Base-by-base conservation (phyloP, 495 filamentous ascomycete genomes). In the Amorphotheca resinae region DNA sequence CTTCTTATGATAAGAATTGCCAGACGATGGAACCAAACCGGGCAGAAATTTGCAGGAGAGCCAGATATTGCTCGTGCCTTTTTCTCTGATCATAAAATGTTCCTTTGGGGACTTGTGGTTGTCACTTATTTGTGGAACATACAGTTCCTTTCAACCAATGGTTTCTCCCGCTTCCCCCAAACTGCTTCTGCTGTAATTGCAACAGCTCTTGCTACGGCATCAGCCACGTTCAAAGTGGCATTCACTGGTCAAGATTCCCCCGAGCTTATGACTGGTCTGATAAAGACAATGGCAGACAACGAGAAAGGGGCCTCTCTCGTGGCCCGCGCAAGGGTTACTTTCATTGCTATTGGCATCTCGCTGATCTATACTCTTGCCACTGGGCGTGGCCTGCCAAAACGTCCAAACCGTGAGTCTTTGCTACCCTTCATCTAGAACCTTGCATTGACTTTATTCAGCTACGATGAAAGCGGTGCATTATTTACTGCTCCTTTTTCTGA, bases 1-100 rank as follows among this genome's bases (percentile, higher is more conserved):
- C 54, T 80, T 9, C 44, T 67, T 7, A 50, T 69, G 14, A 67
- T 82, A 30, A 73, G 91, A 23, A 50, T 93, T 4, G 52, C 79
- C 32, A 65, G 84, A 33, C 69, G 77, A 28, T 99, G 89, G 88
- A 95, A 95, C 57, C 91, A 95, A 58, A 96, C 91, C 0, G 91
- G 91, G 17, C 87, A 95, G 51, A 99, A 99, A 47, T 84, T 84
- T 50, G 77, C 91, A 12, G 89, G 86, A 11, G 82, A 80, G 38
- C 75, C 86, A 37, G 88, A 95, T 54, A 91, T 95, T 38, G 79
- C 80, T 42, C 78, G 76, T 26, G 66, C 50, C 6, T 80, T 82
- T 50, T 64, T 95, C 16, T 62, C 74, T 25, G 56, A 60, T 1
- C 71, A 83, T 49, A 76, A 71, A 1, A 42, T 63, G 16, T 39